Evolutionary conservation across 2,329 filamentous ascomycete genomes (phyloP), one percentile per base, ranked within the genome.

Genomic region (Incumbomyces lentus): DNA sequence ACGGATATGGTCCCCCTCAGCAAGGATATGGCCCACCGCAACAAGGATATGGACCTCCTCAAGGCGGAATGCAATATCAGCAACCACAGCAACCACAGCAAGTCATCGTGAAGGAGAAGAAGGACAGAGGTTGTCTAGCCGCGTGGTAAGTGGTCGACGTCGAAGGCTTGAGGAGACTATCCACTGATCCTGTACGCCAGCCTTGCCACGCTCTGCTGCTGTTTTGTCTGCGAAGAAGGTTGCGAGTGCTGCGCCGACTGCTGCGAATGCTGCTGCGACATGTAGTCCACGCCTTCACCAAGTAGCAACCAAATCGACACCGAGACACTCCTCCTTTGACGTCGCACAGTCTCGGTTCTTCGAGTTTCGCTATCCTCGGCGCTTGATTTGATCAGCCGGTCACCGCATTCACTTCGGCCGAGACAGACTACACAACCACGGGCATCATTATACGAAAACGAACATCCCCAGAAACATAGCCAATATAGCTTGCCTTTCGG

Each of bases 211-310:
- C 61, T 81, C 32, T 81, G 77, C 66, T 82, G 78, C 60, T 81
- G 77, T 58, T 81, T 77, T 62, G 68, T 81, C 22, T 79, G 75
- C 56, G 78, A 80, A 58, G 78, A 81, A 62, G 69, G 73, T 22
- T 81, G 78, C 57, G 77, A 80, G 60, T 80, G 76, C 64, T 81
- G 77, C 58, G 65, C 71, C n/a, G 77, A 80, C 4, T 79, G 76
- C 61, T 73, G 74, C 56, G 75, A 75, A 49, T 76, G 72, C 33
- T 45, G 42, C 17, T 12, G 36, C 12, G 42, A 45, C 34, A 37
- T 37, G 32, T 45, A 45, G 38, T 26, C n/a, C n/a, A n/a, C n/a
- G n/a, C n/a, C n/a, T n/a, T n/a, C n/a, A n/a, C n/a, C n/a, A n/a
- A n/a, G n/a, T n/a, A n/a, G n/a, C n/a, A n/a, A n/a, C n/a, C n/a